phyloP scores from a whole-genome alignment of 352 stramenopile species.

The Phytophthora hybrid region DNA sequence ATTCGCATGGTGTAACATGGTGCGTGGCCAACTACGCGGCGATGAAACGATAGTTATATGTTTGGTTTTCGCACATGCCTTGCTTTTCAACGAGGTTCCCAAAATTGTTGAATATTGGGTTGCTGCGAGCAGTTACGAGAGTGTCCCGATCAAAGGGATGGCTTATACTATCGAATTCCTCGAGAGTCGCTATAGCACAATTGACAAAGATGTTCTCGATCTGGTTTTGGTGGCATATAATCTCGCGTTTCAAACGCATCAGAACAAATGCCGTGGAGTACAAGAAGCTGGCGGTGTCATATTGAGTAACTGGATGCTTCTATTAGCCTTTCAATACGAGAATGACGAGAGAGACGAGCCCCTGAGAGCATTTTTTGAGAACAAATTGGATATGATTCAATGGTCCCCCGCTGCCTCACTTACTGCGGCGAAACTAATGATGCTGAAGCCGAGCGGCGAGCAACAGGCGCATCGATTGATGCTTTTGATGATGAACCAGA shows the following conservation, averaged over 20 bases:
- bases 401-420: conserved; percentile 38
- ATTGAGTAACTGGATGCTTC: conserved; percentile 55
- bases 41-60: conserved; percentile 33
- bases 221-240: conserved; percentile 36
- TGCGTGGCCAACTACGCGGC: conserved; percentile 29
- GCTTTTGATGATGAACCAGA: conserved; percentile 39
- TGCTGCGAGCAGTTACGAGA: conserved; percentile 26
- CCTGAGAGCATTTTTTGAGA: conserved; percentile 37
- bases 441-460: conserved; percentile 1
- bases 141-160: conserved; percentile 38
- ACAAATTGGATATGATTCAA: conserved; percentile 32
- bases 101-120: conserved; percentile 42
- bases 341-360: conserved; percentile 13
- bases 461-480: conserved; percentile 38
- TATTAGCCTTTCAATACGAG: conserved; percentile 32
- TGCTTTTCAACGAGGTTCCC: conserved; percentile 42
- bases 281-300: conserved; percentile 35
- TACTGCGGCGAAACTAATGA: conserved; percentile 40
- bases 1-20: conserved; percentile 36
- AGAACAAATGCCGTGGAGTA: conserved; percentile 8
- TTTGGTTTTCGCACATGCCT: conserved; percentile 34
- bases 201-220: conserved; percentile 13
- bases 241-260: conserved; percentile 29
- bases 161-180: conserved; percentile 40
- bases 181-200: background rate